These are phyloP conservation scores for Ophiostoma piceae DNA, from an alignment of 2,329 filamentous ascomycete species.

Conservation along the genomic window DNA sequence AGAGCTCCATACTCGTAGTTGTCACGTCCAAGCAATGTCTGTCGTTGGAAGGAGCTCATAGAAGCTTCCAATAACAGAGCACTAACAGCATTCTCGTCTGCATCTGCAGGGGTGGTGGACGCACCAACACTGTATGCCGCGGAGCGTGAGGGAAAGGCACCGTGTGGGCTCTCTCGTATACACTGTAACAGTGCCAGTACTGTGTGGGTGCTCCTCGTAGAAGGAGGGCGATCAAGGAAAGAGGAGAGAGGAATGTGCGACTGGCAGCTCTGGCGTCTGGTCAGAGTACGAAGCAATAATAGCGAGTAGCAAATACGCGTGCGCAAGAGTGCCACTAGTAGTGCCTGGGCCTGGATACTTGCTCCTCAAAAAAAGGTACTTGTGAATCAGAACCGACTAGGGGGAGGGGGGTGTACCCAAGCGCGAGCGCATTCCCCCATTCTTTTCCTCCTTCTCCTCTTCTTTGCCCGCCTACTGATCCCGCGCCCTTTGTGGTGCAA, in stretches of 20 bases:
- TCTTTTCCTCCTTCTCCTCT: background rate
- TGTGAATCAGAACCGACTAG: slow-evolving; percentile 9
- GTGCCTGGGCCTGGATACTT: slow-evolving; percentile 6
- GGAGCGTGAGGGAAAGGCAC: background rate
- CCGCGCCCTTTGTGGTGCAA: background rate
- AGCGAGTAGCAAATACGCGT: background rate
- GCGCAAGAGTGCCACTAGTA: background rate
- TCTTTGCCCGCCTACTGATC: background rate
- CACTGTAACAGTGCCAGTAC: slow-evolving; percentile 1
- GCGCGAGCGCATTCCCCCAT: background rate
- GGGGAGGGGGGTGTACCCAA: slow-evolving; percentile 13
- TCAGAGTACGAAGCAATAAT: background rate
- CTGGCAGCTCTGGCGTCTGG: background rate
- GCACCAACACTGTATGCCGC: background rate
- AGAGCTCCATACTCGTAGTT: background rate
- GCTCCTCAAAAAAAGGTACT: background rate
- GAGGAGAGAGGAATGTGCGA: background rate
- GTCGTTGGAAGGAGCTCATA: too few relatives aligned
- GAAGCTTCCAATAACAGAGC: too few relatives aligned
- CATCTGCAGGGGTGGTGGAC: background rate
- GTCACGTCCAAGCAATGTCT: background rate
- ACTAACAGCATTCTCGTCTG: background rate
- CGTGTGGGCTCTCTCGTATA: background rate
- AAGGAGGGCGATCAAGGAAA: background rate
- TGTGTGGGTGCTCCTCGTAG: background rate